Evolutionary conservation across 106 monocot genomes (phyloP).

Genomic region (Acanthochlamys bracteata): DNA sequence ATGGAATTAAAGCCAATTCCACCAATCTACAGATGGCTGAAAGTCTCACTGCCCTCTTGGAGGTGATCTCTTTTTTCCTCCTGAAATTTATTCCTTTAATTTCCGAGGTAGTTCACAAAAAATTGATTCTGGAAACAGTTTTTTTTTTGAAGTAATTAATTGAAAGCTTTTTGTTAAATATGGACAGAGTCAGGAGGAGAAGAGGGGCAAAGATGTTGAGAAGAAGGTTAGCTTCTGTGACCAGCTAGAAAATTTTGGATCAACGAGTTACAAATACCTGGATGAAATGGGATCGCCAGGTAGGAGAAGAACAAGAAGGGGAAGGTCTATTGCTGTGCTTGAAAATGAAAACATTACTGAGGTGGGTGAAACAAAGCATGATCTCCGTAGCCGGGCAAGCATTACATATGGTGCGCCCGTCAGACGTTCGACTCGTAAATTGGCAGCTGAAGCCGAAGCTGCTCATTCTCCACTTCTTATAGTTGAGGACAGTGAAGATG

Average conservation of each 20-base stretch:
- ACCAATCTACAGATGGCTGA: conserved; percentile 29
- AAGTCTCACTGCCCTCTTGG: conserved; percentile 21
- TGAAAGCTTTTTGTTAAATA: background rate
- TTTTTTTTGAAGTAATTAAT: background rate
- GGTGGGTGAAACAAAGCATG: background rate
- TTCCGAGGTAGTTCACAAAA: background rate
- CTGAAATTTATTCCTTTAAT: background rate
- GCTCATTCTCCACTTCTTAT: too few species aligned
- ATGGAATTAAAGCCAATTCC: conserved; percentile 27
- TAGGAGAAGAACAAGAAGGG: conserved; percentile 11
- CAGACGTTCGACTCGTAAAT: conserved; percentile 8
- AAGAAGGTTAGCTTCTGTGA: conserved; percentile 28
- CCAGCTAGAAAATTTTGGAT: conserved; percentile 3
- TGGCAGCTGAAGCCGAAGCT: conserved; percentile 8
- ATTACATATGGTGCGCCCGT: background rate
- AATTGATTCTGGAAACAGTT: background rate
- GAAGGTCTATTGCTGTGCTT: conserved; percentile 6
- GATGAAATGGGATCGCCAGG: background rate
- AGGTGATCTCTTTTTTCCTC: conserved; percentile 11
- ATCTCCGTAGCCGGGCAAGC: background rate
- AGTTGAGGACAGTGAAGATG: too few species aligned
- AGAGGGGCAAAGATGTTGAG: background rate
- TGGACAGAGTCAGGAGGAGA: background rate
- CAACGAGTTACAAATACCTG: background rate
- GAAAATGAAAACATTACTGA: background rate